phyloP scores from a whole-genome alignment of 164 flowering plant genomes.

The Dillenia turbinata region DNA sequence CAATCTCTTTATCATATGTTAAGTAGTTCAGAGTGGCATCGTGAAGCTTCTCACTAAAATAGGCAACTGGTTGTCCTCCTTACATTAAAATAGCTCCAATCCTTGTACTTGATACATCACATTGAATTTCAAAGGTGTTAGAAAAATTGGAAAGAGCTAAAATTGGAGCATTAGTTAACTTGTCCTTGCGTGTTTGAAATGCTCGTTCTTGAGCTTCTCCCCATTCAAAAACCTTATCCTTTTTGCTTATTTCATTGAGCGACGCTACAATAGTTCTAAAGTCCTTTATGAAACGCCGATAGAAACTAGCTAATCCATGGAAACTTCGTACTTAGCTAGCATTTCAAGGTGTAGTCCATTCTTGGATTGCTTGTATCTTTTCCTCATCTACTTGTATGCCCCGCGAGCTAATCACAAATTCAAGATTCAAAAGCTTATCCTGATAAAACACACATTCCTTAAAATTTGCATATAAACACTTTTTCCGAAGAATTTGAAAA shows the following conservation, averaged over 20 bases:
- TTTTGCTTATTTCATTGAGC: not conserved
- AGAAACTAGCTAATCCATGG: not conserved
- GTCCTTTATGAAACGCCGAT: not conserved
- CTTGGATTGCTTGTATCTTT: no score
- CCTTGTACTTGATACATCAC: not conserved
- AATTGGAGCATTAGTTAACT: not conserved
- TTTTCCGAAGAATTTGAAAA: no score
- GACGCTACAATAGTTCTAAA: not conserved
- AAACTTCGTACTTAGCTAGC: not conserved
- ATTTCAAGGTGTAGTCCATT: no score
- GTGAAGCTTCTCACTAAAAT: constrained; percentile 2
- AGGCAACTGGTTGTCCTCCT: not conserved
- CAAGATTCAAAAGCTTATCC: no score
- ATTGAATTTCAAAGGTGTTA: no score
- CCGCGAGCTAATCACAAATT: no score
- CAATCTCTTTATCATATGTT: constrained; percentile 10
- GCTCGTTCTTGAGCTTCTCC: not conserved
- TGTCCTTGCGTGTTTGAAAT: not conserved
- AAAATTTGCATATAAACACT: no score
- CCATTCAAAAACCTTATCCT: not conserved
- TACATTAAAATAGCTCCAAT: not conserved
- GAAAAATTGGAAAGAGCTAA: not conserved
- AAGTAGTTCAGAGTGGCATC: not conserved
- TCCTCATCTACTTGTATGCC: no score
- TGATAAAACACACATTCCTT: no score